phyloP scores from a whole-genome alignment of 2,329 filamentous ascomycete genomes.

The Aureobasidium sp. region DNA sequence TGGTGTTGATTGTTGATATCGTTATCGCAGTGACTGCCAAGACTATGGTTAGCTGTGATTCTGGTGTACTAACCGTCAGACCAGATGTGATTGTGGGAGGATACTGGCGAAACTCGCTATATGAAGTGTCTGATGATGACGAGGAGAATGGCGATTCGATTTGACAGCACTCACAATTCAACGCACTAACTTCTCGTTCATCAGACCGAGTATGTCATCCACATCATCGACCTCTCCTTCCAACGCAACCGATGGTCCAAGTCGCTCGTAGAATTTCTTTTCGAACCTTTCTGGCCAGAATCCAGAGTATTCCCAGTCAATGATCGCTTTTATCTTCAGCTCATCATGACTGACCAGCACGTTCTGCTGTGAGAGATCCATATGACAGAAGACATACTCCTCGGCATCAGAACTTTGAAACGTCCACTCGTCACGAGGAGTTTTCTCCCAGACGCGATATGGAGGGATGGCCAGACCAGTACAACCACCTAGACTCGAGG shows the following conservation, averaged over 20 bases:
- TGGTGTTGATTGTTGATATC: background rate
- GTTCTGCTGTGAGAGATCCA: background rate
- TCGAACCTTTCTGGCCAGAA: background rate
- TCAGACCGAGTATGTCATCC: background rate
- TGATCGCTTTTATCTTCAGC: background rate
- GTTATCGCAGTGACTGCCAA: background rate
- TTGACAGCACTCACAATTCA: background rate
- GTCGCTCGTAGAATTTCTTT: background rate
- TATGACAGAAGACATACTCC: background rate
- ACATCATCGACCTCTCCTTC: background rate
- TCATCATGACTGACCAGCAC: background rate
- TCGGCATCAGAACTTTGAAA: background rate
- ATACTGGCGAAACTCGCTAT: background rate
- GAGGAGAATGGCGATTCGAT: background rate
- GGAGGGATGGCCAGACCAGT: background rate
- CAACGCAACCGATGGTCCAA: background rate
- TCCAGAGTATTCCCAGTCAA: background rate
- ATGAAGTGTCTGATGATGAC: background rate
- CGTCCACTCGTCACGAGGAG: background rate
- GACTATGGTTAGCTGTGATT: background rate
- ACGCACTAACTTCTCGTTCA: background rate
- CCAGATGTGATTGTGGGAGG: background rate
- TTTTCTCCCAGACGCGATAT: background rate
- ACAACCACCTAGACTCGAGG: background rate
- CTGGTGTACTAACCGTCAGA: background rate